Percentiles rank a stretch among this genome's conserved stretches.
phyloP scores from a whole-genome alignment of 129 eudicot species.

The Tagetes patula region DNA sequence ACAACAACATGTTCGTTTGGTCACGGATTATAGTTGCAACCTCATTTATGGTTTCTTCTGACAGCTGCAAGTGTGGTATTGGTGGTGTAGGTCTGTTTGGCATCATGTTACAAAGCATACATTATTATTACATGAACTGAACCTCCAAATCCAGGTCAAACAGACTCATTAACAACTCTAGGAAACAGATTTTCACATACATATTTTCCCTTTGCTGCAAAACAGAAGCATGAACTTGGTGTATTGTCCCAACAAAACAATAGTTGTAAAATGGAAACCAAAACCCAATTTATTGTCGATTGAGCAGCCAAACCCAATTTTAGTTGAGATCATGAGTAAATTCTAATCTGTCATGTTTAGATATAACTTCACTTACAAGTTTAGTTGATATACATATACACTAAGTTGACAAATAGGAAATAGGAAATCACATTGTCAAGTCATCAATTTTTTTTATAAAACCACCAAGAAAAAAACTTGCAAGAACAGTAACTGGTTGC shows the following conservation, averaged over 20 bases:
- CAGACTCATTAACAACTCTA: slow-evolving; percentile 10
- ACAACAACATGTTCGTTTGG: slow-evolving; percentile 50
- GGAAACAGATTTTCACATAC: not conserved
- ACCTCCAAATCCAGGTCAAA: slow-evolving; percentile 24
- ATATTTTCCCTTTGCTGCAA: too few relatives aligned
- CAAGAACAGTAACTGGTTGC: not conserved
- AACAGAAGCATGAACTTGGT: too few relatives aligned
- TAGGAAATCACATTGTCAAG: not conserved
- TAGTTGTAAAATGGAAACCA: not conserved
- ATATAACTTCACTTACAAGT: not conserved
- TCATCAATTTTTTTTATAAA: not conserved
- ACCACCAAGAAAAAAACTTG: not conserved
- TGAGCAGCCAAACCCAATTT: not conserved
- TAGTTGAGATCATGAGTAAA: not conserved
- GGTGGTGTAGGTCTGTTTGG: slow-evolving; percentile 88
- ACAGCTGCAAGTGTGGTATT: slow-evolving; percentile 63
- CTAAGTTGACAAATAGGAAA: not conserved
- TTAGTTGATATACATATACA: not conserved
- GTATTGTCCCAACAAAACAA: too few relatives aligned
- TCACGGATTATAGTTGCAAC: slow-evolving; percentile 54
- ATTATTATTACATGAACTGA: slow-evolving; percentile 13
- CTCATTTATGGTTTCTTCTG: slow-evolving; percentile 62
- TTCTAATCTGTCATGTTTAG: too few relatives aligned
- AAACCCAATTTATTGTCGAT: not conserved
- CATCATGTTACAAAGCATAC: slow-evolving; percentile 18